Percentiles rank a stretch among this genome's conserved stretches.
Evolutionary conservation across 768 basidiomycete species (phyloP).

Genomic region (Lentinula raphanica): DNA sequence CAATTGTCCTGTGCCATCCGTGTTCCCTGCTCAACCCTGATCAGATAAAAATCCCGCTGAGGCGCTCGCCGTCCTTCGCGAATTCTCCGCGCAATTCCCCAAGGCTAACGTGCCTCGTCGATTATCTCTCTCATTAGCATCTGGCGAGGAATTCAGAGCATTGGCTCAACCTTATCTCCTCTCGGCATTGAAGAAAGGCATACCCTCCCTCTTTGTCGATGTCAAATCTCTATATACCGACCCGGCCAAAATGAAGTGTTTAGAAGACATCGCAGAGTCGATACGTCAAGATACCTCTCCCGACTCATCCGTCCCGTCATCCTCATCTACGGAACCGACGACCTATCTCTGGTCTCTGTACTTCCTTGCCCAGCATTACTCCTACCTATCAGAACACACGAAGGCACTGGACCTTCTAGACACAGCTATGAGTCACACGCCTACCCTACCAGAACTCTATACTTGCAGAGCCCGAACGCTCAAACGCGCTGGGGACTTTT

Average conservation of each 20-base stretch:
- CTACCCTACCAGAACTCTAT: slow-evolving; percentile 87
- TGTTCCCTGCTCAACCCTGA: background rate
- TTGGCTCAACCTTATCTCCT: slow-evolving; percentile 65
- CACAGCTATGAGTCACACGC: slow-evolving; percentile 74
- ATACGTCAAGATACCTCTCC: slow-evolving; percentile 31
- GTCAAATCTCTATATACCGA: slow-evolving; percentile 79
- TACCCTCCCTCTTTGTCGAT: slow-evolving; percentile 92
- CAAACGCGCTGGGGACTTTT: slow-evolving; percentile 79
- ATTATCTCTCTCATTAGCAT: slow-evolving; percentile 62
- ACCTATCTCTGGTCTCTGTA: slow-evolving; percentile 93
- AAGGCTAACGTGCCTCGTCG: slow-evolving; percentile 68
- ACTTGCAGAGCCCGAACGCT: slow-evolving; percentile 78
- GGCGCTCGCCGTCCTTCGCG: slow-evolving; percentile 52
- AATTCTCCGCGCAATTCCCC: slow-evolving; percentile 60
- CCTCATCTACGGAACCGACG: slow-evolving; percentile 54
- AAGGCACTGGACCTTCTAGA: slow-evolving; percentile 61
- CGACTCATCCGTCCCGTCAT: slow-evolving; percentile 14
- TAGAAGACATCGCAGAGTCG: slow-evolving; percentile 67
- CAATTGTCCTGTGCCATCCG: background rate
- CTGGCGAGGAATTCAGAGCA: slow-evolving; percentile 62
- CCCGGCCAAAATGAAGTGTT: slow-evolving; percentile 52
- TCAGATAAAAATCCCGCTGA: slow-evolving; percentile 42
- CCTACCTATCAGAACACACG: slow-evolving; percentile 47
- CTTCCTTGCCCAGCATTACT: slow-evolving; percentile 88
- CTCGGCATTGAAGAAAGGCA: slow-evolving; percentile 70